Evolutionary conservation across 176 grass and related monocot genomes (phyloP), one percentile per base, ranked within the genome.

Genomic region (Metroxylon sagu): DNA sequence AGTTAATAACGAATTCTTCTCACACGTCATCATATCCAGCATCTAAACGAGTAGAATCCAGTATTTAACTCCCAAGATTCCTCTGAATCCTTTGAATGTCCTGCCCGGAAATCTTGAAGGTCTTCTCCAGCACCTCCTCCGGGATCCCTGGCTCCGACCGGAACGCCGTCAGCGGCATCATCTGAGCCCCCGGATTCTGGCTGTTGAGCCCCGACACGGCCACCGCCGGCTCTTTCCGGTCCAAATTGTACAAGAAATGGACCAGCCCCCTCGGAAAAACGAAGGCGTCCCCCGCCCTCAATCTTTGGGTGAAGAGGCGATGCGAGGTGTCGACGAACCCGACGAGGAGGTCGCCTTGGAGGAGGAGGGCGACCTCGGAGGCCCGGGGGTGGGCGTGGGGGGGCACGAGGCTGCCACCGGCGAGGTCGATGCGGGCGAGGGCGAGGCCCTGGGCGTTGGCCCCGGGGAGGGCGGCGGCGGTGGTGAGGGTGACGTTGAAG

Each of bases 321-420:
- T 79, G 68, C 52, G 84, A 75, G 60, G 79, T 87, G 84, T 83
- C 84, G 4, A 72, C 79, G 71, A 87, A 87, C 16, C 79, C 84
- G 16, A 72, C 79, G 14, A 83, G 67, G 7, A 87, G 65, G 71
- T 49, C 52, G 8, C 84, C 84, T 0, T 10, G n/a, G 48, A 87
- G 75, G 54, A 87, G 75, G 0, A 79, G 26, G 57, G 71, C 79
- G 66, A 59, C 71, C 71, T 87, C 79, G 57, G 84, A 79, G 53
- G 84, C 84, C 58, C 84, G 79, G 59, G 79, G 84, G 76, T 87
- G 84, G 3, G 79, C 27, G 75, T 87, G 84, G 62, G 55, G 84
- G 28, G 84, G 84, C 25, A 59, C 84, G 52, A 87, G 16, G 26
- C 84, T 71, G 17, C 84, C 75, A 16, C 48, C 61, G 0, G 75